phyloP scores from a whole-genome alignment of 768 basidiomycete genomes.

The Xerocomus spinulosus region DNA sequence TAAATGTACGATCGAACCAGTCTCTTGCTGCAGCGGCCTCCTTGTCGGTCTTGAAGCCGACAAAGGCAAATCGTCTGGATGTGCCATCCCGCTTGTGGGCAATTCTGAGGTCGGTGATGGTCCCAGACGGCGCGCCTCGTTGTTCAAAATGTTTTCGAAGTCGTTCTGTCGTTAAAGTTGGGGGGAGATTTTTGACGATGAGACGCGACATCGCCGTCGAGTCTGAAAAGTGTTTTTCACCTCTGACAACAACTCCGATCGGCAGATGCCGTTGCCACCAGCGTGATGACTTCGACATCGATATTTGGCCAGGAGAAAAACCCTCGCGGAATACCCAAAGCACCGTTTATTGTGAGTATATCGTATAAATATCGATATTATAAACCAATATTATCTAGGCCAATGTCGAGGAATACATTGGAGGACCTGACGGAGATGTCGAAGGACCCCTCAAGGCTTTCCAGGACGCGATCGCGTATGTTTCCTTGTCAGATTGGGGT shows the following conservation, averaged over 20 bases:
- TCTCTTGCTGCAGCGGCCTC: constrained; percentile 72
- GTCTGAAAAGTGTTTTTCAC: background rate
- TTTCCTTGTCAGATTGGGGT: constrained; percentile 3
- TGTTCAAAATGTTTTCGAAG: constrained; percentile 68
- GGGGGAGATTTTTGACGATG: constrained; percentile 76
- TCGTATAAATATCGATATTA: background rate
- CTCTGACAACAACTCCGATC: constrained; percentile 13
- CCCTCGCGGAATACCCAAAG: constrained; percentile 90
- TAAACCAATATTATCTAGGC: constrained; percentile 44
- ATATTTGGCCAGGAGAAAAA: constrained; percentile 54
- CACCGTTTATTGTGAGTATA: constrained; percentile 82
- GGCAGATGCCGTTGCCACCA: constrained; percentile 17
- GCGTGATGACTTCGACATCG: constrained; percentile 23
- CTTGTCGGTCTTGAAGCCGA: constrained; percentile 78
- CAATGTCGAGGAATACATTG: constrained; percentile 83
- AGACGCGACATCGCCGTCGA: constrained; percentile 64
- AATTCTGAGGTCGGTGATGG: constrained; percentile 84
- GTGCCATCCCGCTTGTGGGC: constrained; percentile 73
- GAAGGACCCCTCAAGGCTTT: constrained; percentile 76
- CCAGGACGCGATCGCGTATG: constrained; percentile 93
- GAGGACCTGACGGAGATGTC: constrained; percentile 69
- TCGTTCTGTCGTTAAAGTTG: constrained; percentile 57
- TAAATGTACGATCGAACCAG: constrained; percentile 83
- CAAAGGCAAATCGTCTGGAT: constrained; percentile 84
- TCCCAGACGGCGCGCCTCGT: constrained; percentile 54